Evolutionary conservation across 108 stramenopile genomes (phyloP), one percentile per base, ranked within the genome.

Genomic region (Conticribra guillardii): DNA sequence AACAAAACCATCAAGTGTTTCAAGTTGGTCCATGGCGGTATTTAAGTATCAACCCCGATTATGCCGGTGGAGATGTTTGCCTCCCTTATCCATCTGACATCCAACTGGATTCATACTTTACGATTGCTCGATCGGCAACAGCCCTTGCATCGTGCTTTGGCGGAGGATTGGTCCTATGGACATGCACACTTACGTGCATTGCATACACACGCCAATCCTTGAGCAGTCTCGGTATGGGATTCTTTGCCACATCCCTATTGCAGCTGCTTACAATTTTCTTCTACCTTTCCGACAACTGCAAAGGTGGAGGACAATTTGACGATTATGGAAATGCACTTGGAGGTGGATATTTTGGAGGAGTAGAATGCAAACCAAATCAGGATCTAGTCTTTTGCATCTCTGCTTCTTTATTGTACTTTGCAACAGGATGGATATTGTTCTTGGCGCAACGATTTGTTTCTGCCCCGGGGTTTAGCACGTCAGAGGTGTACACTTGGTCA

Each of bases 351-450:
- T 74, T 74, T 30, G 57, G 64, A 33, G 73, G 65, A 45, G 23
- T 49, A 8, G 17, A 59, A 56, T 74, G 73, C 33, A 28, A 56
- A 17, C 54, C 73, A 0, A 74, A 60, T 52, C 73, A 74, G 52
- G 73, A 74, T 41, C 49, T 74, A 14, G 64, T 74, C 19, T 74
- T 74, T 16, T 74, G 73, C 47, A 53, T 74, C 28, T 55, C 73
- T 52, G 64, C 73, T 46, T 58, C 58, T 11, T 29, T 54, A n/a
- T 50, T 74, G 58, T 66, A 74, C 26, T 53, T 74, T 49, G 64
- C 65, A 4, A 66, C 64, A 60, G 73, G 73, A 2, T 59, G 56
- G 57, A 32, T 74, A 45, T 50, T 74, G 9, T 45, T 66, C 29
- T 23, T 65, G 15, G 45, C 65, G 4, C 50, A 60, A 64, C 55